phyloP scores from a whole-genome alignment of 2,329 filamentous ascomycete genomes.

The Xylaria sp. region DNA sequence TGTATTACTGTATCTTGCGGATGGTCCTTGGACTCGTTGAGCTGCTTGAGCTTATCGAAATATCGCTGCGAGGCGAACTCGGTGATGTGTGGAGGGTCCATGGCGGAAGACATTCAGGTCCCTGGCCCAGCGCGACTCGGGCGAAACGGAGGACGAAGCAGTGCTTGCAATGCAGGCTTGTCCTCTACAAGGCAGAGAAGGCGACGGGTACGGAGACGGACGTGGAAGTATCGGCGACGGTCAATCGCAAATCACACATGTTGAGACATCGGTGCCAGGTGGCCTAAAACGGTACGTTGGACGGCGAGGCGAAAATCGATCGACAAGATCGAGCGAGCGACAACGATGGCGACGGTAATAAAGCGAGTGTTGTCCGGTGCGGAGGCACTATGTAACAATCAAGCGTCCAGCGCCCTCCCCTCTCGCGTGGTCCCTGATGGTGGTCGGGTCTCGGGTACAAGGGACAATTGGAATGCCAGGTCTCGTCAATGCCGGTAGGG shows the following conservation, averaged over 20 bases:
- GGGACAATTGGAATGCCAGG: conserved; percentile 24
- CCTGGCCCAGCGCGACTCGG: conserved; percentile 26
- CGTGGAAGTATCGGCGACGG: conserved; percentile 29
- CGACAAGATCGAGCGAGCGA: conserved; percentile 12
- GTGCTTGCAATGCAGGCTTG: conserved; percentile 30
- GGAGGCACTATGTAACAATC: conserved; percentile 13
- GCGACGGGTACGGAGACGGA: conserved; percentile 29
- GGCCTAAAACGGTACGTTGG: conserved; percentile 3
- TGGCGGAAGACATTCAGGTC: conserved; percentile 38
- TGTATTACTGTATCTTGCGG: conserved; percentile 38
- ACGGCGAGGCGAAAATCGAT: conserved; percentile 7
- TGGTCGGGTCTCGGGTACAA: conserved; percentile 16
- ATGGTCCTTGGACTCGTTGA: conserved; percentile 51
- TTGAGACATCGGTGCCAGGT: conserved; percentile 34
- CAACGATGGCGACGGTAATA: conserved; percentile 6
- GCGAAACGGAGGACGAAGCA: conserved; percentile 29
- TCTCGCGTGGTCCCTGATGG: conserved; percentile 9
- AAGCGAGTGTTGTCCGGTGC: conserved; percentile 27
- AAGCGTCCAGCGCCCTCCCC: conserved; percentile 20
- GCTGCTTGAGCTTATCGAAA: conserved; percentile 63
- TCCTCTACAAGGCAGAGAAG: conserved; percentile 33
- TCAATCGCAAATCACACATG: conserved; percentile 37
- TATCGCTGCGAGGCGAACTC: conserved; percentile 69
- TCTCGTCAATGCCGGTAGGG: conserved; percentile 19
- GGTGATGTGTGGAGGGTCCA: conserved; percentile 66